phyloP scores from a whole-genome alignment of 2,329 filamentous ascomycete species.

The Elsinoe fawcettii region DNA sequence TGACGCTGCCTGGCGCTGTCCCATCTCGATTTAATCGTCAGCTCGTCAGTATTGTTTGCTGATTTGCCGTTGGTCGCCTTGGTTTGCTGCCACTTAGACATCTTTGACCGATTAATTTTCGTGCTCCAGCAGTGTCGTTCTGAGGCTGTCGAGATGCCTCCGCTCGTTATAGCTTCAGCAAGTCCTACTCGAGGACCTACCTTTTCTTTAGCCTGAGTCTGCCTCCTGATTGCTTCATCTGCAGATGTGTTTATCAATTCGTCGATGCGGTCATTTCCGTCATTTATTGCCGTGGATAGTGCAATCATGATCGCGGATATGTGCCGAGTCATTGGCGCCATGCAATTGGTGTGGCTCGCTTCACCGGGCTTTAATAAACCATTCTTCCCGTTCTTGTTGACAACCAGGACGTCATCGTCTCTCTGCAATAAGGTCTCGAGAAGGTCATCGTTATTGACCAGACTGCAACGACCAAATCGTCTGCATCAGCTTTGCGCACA shows the following conservation, averaged over 20 bases:
- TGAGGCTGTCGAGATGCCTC: no score
- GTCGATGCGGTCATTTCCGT: not conserved
- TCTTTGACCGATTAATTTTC: no score
- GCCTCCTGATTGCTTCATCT: not conserved
- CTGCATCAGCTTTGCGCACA: not conserved
- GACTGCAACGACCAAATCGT: not conserved
- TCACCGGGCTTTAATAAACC: not conserved
- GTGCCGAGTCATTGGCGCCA: not conserved
- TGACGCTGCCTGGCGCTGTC: not conserved
- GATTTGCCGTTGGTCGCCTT: not conserved
- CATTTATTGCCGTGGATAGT: not conserved
- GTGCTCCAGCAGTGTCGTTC: no score
- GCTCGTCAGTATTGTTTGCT: no score
- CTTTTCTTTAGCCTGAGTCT: not conserved
- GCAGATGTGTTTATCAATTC: not conserved
- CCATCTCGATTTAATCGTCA: no score
- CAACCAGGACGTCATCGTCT: not conserved
- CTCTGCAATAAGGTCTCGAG: not conserved
- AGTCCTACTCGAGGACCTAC: not conserved
- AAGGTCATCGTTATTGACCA: not conserved
- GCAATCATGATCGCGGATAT: not conserved
- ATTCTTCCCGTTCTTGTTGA: conserved; percentile 1
- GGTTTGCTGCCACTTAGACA: not conserved
- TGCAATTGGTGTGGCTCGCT: not conserved
- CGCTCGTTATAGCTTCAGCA: not conserved